phyloP scores from a whole-genome alignment of 768 basidiomycete species.

The Lanmaoa rubissima region DNA sequence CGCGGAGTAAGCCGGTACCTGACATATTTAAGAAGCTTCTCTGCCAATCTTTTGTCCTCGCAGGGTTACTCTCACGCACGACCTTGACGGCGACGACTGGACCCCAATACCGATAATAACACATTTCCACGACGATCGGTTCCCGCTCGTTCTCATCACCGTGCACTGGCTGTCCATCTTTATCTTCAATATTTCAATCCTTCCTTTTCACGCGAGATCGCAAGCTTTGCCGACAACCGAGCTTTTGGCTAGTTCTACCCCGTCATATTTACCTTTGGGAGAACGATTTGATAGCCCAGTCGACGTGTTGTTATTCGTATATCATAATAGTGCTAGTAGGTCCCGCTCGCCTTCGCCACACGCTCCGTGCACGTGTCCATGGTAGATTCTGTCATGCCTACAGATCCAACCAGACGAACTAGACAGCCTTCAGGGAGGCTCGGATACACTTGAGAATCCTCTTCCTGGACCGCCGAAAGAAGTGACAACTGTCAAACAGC shows the following conservation, averaged over 20 bases:
- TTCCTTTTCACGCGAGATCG: not conserved
- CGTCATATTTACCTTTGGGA: not conserved
- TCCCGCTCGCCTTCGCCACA: not conserved
- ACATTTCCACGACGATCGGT: conserved; percentile 21
- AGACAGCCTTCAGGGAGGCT: not conserved
- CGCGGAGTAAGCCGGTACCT: conserved; percentile 21
- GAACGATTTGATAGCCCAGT: not conserved
- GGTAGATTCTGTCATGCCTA: not conserved
- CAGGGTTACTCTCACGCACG: conserved; percentile 8
- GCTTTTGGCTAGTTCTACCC: not conserved
- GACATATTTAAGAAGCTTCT: not conserved
- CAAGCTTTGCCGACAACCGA: not conserved
- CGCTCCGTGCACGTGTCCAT: not conserved
- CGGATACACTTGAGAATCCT: not conserved
- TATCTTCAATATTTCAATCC: too few relatives aligned
- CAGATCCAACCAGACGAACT: not conserved
- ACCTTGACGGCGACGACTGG: conserved; percentile 12
- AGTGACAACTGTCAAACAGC: too few relatives aligned
- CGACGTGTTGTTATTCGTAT: not conserved
- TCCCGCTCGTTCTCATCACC: not conserved
- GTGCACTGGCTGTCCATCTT: not conserved
- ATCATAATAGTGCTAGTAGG: too few relatives aligned
- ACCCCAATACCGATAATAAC: conserved; percentile 1
- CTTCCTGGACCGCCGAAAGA: too few relatives aligned
- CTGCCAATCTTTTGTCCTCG: not conserved